Percentiles rank a stretch among this genome's conserved stretches.
Conservation (phyloP, 345 rosid genomes). For the Nephelium lappaceum region DNA sequence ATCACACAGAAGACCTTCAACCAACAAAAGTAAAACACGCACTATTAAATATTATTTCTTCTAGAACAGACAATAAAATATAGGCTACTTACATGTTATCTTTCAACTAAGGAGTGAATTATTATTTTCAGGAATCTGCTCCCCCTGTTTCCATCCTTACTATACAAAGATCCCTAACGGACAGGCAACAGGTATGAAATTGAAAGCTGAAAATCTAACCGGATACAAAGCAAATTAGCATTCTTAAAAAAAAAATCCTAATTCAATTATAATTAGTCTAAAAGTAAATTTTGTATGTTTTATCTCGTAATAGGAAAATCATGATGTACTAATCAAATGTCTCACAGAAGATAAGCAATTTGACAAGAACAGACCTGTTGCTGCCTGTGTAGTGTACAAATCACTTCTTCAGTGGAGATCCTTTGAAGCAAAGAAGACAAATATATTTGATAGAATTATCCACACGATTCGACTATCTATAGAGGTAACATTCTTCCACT, state of each 20-base stretch:
- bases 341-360: constrained; percentile 49
- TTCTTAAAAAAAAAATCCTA: not conserved
- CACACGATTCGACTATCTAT: constrained; percentile 49
- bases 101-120: constrained; percentile 6
- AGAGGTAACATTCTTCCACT: constrained; percentile 39
- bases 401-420: constrained; percentile 68
- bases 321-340: constrained; percentile 56
- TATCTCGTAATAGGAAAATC: constrained; percentile 50
- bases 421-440: constrained; percentile 68
- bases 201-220: constrained; percentile 8
- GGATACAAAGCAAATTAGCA: not conserved
- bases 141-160: constrained; percentile 36
- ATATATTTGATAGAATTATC: constrained; percentile 58
- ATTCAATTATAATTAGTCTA: constrained; percentile 11
- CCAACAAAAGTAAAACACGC: constrained; percentile 38
- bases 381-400: constrained; percentile 59
- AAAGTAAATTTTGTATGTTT: constrained; percentile 3
- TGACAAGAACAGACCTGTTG: constrained; percentile 51
- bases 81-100: not conserved
- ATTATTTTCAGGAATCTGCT: constrained; percentile 44
- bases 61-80: not conserved
- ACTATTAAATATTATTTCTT: constrained; percentile 1
- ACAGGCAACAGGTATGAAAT: constrained; percentile 52
- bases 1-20: constrained; percentile 40
- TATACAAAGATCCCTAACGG: constrained; percentile 58